Conservation (phyloP, 805 yeast genomes). For the Metschnikowia kunwiensis region DNA sequence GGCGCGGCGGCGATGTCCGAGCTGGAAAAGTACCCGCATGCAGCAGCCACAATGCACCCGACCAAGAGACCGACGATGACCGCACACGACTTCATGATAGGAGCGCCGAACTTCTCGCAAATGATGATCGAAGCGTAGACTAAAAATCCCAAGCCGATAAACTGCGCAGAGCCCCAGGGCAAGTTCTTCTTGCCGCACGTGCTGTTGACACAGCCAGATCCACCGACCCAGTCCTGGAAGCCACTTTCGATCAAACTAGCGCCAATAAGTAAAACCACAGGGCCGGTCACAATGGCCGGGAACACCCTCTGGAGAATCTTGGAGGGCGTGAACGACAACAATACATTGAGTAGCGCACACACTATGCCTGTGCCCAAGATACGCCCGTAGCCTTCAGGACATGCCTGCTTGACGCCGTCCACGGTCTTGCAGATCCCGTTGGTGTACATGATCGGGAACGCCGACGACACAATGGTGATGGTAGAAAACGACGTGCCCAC, state of each 20-base stretch:
- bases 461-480: constrained; percentile 70
- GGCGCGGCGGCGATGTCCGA: constrained; percentile 66
- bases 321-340: constrained; percentile 76
- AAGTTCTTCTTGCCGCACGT: constrained; percentile 23
- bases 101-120: constrained; percentile 87
- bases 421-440: constrained; percentile 61
- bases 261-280: constrained; percentile 86
- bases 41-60: constrained; percentile 92
- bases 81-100: constrained; percentile 92
- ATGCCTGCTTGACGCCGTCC: constrained; percentile 67
- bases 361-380: constrained; percentile 75
- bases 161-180: constrained; percentile 84
- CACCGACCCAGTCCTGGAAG: constrained; percentile 85
- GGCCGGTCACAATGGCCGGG: constrained; percentile 92
- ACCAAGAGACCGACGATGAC: constrained; percentile 80
- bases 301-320: constrained; percentile 64
- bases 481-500: constrained; percentile 92
- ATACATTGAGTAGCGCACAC: constrained; percentile 73
- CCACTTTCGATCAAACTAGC: constrained; percentile 66
- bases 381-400: constrained; percentile 91
- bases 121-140: constrained; percentile 72
- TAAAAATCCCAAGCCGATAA: constrained; percentile 81
- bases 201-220: constrained; percentile 57
- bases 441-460: constrained; percentile 77
- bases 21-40: constrained; percentile 73